phyloP scores from a whole-genome alignment of 768 basidiomycete genomes.

The Kwoniella bestiolae region DNA sequence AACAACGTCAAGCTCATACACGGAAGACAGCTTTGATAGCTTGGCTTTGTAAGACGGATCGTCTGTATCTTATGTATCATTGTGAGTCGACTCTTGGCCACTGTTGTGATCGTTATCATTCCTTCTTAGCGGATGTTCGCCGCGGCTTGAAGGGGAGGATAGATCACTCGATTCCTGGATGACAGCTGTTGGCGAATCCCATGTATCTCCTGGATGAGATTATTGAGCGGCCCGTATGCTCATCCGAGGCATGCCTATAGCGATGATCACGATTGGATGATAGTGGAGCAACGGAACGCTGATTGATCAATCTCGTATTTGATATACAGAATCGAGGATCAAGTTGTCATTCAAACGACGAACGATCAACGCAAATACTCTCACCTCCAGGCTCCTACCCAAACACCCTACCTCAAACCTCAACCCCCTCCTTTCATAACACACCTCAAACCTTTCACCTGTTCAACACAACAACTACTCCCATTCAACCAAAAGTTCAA shows the following conservation, averaged over 20 bases:
- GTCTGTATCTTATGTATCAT: background rate
- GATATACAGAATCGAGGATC: too few relatives aligned
- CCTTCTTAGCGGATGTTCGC: too few relatives aligned
- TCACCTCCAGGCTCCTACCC: background rate
- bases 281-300: too few relatives aligned
- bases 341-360: background rate
- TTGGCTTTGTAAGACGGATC: background rate
- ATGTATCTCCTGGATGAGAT: too few relatives aligned
- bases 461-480: background rate
- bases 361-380: background rate
- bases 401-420: background rate
- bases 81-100: background rate
- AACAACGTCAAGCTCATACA: background rate
- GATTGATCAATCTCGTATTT: too few relatives aligned
- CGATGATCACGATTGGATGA: too few relatives aligned
- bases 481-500: slow-evolving; percentile 4
- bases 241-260: too few relatives aligned
- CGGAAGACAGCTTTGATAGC: slow-evolving; percentile 1
- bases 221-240: too few relatives aligned
- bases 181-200: too few relatives aligned
- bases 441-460: background rate
- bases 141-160: too few relatives aligned
- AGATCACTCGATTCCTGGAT: too few relatives aligned
- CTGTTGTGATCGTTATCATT: background rate
- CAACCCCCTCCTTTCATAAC: slow-evolving; percentile 9